Evolutionary conservation across 768 basidiomycete species (phyloP).

Genomic region (Boletus reticuloceps): DNA sequence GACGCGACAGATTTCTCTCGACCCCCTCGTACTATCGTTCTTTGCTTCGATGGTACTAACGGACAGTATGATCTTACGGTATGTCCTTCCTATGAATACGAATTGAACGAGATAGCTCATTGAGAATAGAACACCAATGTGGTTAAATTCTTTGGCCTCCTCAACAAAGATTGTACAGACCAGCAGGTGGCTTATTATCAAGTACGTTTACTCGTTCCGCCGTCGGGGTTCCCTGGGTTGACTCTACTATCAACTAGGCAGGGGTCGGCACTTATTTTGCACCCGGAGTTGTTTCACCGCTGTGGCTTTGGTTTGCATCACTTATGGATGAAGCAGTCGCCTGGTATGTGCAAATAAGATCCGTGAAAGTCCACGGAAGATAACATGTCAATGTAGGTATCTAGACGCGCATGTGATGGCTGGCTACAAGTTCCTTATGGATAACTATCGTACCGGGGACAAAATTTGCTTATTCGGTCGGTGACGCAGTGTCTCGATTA

Average conservation of each 20-base stretch:
- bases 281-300: slow-evolving; percentile 64
- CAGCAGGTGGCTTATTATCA: slow-evolving; percentile 72
- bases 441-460: slow-evolving; percentile 70
- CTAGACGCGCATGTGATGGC: slow-evolving; percentile 68
- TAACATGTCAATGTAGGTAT: slow-evolving; percentile 46
- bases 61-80: slow-evolving; percentile 50
- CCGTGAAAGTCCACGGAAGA: not conserved
- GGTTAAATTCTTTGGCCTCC: slow-evolving; percentile 64
- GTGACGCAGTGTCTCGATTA: not conserved
- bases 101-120: not conserved
- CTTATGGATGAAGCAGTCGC: slow-evolving; percentile 68
- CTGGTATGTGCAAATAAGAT: slow-evolving; percentile 43
- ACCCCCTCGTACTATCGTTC: slow-evolving; percentile 46
- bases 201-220: slow-evolving; percentile 32
- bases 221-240: not conserved
- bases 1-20: slow-evolving; percentile 1
- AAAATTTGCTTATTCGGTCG: slow-evolving; percentile 73
- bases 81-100: slow-evolving; percentile 12
- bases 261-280: slow-evolving; percentile 51
- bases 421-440: slow-evolving; percentile 78
- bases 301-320: slow-evolving; percentile 57
- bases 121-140: slow-evolving; percentile 59
- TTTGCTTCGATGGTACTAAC: slow-evolving; percentile 72
- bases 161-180: slow-evolving; percentile 54
- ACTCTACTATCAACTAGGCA: slow-evolving; percentile 29